phyloP scores from a whole-genome alignment of 148 eudicot species.

The Salicornia ramosissima region DNA sequence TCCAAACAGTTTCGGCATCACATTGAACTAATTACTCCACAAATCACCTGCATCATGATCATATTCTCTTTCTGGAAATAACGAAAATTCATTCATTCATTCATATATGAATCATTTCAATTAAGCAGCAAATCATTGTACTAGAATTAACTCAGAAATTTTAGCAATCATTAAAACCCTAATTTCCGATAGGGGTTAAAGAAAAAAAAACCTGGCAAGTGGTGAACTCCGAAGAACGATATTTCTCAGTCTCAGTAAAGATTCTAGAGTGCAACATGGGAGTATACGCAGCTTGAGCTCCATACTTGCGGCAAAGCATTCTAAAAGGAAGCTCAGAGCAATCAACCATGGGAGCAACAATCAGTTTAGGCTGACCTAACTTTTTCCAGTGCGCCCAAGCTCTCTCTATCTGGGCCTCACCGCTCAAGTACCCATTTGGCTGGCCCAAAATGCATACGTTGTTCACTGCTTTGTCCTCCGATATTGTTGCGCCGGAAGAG shows the following conservation, averaged over 20 bases:
- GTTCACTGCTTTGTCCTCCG: neutral
- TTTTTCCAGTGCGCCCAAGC: constrained; percentile 91
- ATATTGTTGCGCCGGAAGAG: constrained; percentile 10
- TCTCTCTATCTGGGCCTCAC: constrained; percentile 61
- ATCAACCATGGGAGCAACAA: constrained; percentile 97
- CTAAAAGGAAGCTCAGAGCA: constrained; percentile 93
- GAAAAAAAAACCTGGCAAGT: constrained; percentile 59
- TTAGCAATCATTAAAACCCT: constrained; percentile 13
- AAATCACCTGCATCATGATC: neutral
- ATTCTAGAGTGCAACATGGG: constrained; percentile 91
- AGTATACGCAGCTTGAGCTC: constrained; percentile 88
- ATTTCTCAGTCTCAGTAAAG: constrained; percentile 75
- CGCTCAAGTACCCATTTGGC: constrained; percentile 45
- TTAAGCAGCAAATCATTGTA: neutral
- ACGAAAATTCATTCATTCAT: neutral
- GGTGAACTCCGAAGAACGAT: constrained; percentile 62
- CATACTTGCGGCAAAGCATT: constrained; percentile 83
- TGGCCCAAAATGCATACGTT: constrained; percentile 10
- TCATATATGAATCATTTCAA: neutral
- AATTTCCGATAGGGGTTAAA: neutral
- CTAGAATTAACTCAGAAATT: too few species aligned
- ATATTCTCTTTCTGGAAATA: neutral
- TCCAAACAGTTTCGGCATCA: neutral
- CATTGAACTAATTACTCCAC: neutral
- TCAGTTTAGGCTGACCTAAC: constrained; percentile 64